phyloP scores from a whole-genome alignment of 2,329 filamentous ascomycete genomes.

The Nemania abortiva region DNA sequence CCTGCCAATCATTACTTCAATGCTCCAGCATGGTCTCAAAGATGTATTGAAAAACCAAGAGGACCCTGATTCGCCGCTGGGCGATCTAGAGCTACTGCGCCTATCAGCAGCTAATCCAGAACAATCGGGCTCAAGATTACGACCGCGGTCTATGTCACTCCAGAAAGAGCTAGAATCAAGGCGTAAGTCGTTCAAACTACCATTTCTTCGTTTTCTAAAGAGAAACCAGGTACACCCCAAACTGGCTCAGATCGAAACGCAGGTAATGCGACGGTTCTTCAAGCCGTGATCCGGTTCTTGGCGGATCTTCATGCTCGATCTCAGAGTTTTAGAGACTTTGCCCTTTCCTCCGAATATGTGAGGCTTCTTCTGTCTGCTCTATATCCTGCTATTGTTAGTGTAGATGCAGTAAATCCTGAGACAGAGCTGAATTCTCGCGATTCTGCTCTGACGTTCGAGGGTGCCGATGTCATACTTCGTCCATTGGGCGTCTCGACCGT shows the following conservation, averaged over 20 bases:
- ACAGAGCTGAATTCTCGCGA: constrained; percentile 88
- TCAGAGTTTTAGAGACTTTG: constrained; percentile 83
- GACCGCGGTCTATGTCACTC: constrained; percentile 75
- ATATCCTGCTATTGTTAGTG: constrained; percentile 89
- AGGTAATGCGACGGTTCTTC: constrained; percentile 74
- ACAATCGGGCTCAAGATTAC: constrained; percentile 52
- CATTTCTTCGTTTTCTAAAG: constrained; percentile 13
- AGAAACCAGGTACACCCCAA: constrained; percentile 53
- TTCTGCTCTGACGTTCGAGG: constrained; percentile 84
- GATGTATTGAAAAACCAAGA: constrained; percentile 73
- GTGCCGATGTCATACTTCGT: constrained; percentile 84
- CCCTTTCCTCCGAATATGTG: constrained; percentile 82
- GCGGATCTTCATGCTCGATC: constrained; percentile 83
- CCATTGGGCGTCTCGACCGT: constrained; percentile 72
- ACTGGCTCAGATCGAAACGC: constrained; percentile 63
- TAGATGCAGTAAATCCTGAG: constrained; percentile 84
- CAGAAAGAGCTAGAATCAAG: constrained; percentile 68
- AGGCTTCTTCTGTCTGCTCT: constrained; percentile 82
- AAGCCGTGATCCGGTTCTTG: constrained; percentile 83
- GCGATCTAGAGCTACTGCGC: constrained; percentile 42
- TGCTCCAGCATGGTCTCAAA: constrained; percentile 88
- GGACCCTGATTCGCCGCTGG: constrained; percentile 67
- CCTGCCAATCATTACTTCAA: constrained; percentile 81
- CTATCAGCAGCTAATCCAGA: constrained; percentile 45
- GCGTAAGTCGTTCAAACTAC: constrained; percentile 55